Percentiles rank a stretch among this genome's conserved stretches.
Evolutionary conservation across 345 rosid species (phyloP).

Genomic region (Citrus sp.): DNA sequence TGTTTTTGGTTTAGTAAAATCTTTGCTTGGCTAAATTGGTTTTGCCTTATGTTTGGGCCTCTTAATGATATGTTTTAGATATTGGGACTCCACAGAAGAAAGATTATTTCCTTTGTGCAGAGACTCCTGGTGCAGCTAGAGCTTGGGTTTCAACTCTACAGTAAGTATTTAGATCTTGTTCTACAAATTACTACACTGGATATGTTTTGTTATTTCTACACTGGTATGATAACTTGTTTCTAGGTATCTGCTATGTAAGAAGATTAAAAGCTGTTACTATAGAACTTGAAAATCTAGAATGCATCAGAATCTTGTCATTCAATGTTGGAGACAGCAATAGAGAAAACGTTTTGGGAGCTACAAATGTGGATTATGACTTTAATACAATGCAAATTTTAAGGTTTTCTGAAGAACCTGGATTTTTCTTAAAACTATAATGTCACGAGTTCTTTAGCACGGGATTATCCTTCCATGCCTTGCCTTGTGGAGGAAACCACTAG

Average conservation of each 20-base stretch:
- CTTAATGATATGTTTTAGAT: constrained; percentile 59
- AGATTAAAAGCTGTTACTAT: background rate
- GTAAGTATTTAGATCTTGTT: constrained; percentile 47
- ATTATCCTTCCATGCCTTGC: background rate
- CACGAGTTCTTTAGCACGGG: background rate
- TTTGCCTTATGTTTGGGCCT: constrained; percentile 8
- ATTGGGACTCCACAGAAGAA: constrained; percentile 96
- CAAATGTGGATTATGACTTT: background rate
- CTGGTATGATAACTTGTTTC: background rate
- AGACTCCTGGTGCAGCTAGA: constrained; percentile 95
- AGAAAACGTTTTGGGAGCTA: background rate
- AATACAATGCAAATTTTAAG: background rate
- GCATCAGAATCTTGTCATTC: background rate
- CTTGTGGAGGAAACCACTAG: background rate
- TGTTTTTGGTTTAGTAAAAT: constrained; percentile 8
- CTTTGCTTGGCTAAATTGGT: constrained; percentile 1
- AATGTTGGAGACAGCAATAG: background rate
- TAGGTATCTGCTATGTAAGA: background rate
- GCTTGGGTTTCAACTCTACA: constrained; percentile 96
- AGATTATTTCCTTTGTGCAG: constrained; percentile 94
- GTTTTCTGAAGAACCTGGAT: background rate
- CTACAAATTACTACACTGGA: constrained; percentile 3
- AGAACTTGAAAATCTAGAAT: background rate
- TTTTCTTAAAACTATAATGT: background rate
- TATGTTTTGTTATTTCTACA: background rate